Evolutionary conservation across 805 yeast genomes (phyloP).

Genomic region (Pichia nakasei): DNA sequence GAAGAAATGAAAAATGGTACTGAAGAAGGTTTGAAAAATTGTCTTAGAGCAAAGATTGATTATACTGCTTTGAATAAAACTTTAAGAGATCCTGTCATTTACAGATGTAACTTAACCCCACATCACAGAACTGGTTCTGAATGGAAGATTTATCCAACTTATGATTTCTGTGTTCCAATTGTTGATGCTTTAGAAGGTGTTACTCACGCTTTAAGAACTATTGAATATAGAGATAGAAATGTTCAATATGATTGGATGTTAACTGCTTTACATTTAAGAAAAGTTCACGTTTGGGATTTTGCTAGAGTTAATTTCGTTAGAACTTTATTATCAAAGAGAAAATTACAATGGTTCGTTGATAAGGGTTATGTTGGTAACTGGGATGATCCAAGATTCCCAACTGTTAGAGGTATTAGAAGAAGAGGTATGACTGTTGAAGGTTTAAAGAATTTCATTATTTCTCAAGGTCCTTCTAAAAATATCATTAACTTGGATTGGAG

Average conservation of each 20-base stretch:
- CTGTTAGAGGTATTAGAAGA: constrained; percentile 98
- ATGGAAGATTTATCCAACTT: constrained; percentile 98
- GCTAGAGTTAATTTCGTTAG: constrained; percentile 95
- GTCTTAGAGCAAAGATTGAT: constrained; percentile 95
- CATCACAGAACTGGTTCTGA: constrained; percentile 90
- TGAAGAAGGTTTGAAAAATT: constrained; percentile 83
- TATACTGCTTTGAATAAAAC: constrained; percentile 88
- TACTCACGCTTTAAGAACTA: constrained; percentile 95
- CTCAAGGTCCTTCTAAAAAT: constrained; percentile 98
- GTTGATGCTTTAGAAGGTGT: constrained; percentile 96
- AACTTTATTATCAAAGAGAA: constrained; percentile 92
- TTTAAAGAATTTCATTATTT: constrained; percentile 80
- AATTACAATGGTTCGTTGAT: constrained; percentile 98
- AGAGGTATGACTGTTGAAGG: constrained; percentile 99
- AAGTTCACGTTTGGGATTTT: constrained; percentile 96
- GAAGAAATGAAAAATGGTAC: constrained; percentile 93
- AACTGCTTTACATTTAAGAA: constrained; percentile 69
- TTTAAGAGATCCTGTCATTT: constrained; percentile 94
- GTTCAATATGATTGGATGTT: constrained; percentile 97
- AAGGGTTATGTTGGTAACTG: constrained; percentile 79
- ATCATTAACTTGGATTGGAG: constrained; percentile 97
- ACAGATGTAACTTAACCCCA: constrained; percentile 95
- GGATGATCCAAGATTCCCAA: constrained; percentile 99
- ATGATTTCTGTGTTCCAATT: constrained; percentile 97
- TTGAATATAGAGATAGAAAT: constrained; percentile 97